A percentile compares a stretch with the other conserved stretches of the same genome.
Conservation (phyloP, 805 yeast genomes). For the Danielozyma ontarioensis region DNA sequence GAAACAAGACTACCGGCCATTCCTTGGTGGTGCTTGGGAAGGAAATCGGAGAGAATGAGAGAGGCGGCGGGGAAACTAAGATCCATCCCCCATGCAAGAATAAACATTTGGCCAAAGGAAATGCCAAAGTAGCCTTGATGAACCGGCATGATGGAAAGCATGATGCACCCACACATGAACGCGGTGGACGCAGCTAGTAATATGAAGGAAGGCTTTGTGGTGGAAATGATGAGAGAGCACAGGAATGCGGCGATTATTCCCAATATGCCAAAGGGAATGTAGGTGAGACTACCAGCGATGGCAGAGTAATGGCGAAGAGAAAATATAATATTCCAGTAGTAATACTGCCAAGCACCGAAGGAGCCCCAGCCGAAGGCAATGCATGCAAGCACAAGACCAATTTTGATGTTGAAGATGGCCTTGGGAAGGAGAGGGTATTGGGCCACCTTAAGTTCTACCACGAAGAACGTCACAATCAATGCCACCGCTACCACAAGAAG, state of each 20-base stretch:
- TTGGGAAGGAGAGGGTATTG: constrained; percentile 51
- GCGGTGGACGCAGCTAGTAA: constrained; percentile 47
- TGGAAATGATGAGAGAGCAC: constrained; percentile 45
- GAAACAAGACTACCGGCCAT: constrained; percentile 72
- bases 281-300: constrained; percentile 32
- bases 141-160: constrained; percentile 54
- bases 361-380: constrained; percentile 71
- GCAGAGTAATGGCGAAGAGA: constrained; percentile 45
- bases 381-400: constrained; percentile 44
- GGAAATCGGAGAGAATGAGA: constrained; percentile 50
- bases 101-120: constrained; percentile 49
- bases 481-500: constrained; percentile 50
- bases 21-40: constrained; percentile 67
- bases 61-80: constrained; percentile 73
- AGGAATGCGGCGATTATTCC: constrained; percentile 54
- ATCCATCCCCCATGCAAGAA: constrained; percentile 73
- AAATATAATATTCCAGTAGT: constrained; percentile 48
- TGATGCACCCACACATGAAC: constrained; percentile 49
- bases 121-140: constrained; percentile 56
- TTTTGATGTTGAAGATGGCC: constrained; percentile 39
- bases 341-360: constrained; percentile 71
- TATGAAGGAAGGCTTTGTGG: constrained; percentile 45
- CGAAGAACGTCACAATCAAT: constrained; percentile 36
- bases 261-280: constrained; percentile 41
- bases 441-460: constrained; percentile 42